Conservation (phyloP, 345 rosid genomes). For the Kernera saxatilis region DNA sequence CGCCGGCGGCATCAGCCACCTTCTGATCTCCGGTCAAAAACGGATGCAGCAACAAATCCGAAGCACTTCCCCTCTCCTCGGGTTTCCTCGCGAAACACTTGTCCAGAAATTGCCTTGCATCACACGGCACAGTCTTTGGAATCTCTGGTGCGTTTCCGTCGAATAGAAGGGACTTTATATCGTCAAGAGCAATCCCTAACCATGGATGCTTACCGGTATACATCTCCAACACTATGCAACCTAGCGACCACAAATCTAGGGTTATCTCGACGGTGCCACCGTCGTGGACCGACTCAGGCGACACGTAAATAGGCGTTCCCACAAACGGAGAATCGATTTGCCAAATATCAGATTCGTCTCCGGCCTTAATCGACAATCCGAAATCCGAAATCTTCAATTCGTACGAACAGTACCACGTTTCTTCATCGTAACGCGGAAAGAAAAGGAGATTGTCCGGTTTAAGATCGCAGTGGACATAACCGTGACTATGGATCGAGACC, state of each 20-base stretch:
- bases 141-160: slow-evolving; percentile 1
- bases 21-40: slow-evolving; percentile 4
- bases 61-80: slow-evolving; percentile 21
- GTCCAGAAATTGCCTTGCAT: slow-evolving; percentile 15
- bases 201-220: slow-evolving; percentile 9
- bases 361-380: neutral
- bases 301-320: slow-evolving; percentile 18
- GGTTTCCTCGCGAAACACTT: slow-evolving; percentile 24
- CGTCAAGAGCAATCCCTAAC: neutral
- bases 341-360: slow-evolving; percentile 3
- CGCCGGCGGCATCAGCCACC: neutral
- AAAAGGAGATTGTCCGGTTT: slow-evolving; percentile 26
- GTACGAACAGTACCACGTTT: slow-evolving; percentile 3
- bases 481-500: slow-evolving; percentile 22
- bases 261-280: slow-evolving; percentile 7
- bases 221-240: slow-evolving; percentile 27
- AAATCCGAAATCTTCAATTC: slow-evolving; percentile 26
- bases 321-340: neutral
- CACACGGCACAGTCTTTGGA: slow-evolving; percentile 13
- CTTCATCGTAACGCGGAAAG: slow-evolving; percentile 16
- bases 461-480: slow-evolving; percentile 35
- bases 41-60: slow-evolving; percentile 24
- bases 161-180: neutral
- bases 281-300: slow-evolving; percentile 9
- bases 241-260: slow-evolving; percentile 34